A percentile compares a stretch with the other conserved stretches of the same genome.
Evolutionary conservation across 805 yeast species (phyloP).

Genomic region (Monosporozyma aquatica): DNA sequence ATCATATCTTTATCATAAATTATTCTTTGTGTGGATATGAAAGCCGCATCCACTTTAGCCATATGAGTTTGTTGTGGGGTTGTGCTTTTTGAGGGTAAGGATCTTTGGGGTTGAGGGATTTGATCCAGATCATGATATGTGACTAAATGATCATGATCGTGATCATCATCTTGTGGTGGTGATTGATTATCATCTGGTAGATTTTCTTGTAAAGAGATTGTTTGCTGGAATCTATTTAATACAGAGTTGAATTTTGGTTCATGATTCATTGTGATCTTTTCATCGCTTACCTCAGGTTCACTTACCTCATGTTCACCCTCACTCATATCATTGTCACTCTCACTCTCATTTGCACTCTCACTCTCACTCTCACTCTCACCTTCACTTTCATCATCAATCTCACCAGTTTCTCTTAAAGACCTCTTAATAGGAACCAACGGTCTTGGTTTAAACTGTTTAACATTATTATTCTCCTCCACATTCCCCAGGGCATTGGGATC

Average conservation of each 20-base stretch:
- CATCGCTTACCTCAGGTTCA: conserved; percentile 5
- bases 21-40: conserved; percentile 24
- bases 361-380: conserved; percentile 7
- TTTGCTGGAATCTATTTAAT: conserved; percentile 43
- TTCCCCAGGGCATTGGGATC: conserved; percentile 36
- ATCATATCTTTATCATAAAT: conserved; percentile 23
- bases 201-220: conserved; percentile 30
- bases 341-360: conserved; percentile 15
- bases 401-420: conserved; percentile 7
- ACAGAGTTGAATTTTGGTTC: conserved; percentile 44
- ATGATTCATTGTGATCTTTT: too few relatives aligned
- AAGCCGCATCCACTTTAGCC: conserved; percentile 21
- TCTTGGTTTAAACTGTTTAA: background rate
- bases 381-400: conserved; percentile 8
- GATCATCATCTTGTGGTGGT: conserved; percentile 24
- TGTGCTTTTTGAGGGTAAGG: background rate
- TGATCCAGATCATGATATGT: conserved; percentile 47
- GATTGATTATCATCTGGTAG: conserved; percentile 17
- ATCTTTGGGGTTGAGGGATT: conserved; percentile 66
- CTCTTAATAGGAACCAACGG: conserved; percentile 19
- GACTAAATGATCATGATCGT: background rate
- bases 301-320: conserved; percentile 6
- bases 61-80: too few relatives aligned
- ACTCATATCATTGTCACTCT: conserved; percentile 3
- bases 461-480: background rate